phyloP scores from a whole-genome alignment of 495 filamentous ascomycete species.

The Hypomontagnella submonticulosa region DNA sequence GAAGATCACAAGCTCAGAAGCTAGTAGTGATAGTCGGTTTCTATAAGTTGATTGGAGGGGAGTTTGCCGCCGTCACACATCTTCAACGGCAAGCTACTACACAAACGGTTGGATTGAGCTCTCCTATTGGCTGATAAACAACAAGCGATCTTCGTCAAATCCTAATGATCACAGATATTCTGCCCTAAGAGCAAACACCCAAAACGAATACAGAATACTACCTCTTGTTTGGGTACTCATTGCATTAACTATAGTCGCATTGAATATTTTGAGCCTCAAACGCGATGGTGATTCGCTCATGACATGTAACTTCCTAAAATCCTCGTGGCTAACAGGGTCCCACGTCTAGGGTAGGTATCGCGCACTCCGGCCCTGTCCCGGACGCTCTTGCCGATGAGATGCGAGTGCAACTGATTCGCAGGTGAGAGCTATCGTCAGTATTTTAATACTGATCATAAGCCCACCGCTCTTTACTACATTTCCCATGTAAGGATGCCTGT shows the following conservation, averaged over 20 bases:
- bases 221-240: background rate
- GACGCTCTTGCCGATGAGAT: slow-evolving; percentile 1
- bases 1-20: background rate
- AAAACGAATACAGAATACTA: background rate
- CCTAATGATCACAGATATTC: too few species aligned
- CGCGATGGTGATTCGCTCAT: background rate
- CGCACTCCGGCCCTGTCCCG: background rate
- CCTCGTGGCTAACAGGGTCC: too few species aligned
- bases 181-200: background rate
- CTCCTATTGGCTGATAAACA: slow-evolving; percentile 1
- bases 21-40: slow-evolving; percentile 1
- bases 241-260: too few species aligned
- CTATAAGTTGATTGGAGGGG: slow-evolving; percentile 6
- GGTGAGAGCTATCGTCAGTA: background rate
- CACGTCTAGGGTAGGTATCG: too few species aligned
- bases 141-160: too few species aligned
- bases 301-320: too few species aligned
- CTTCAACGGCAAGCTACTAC: background rate
- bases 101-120: background rate
- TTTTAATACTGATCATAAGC: background rate
- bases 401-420: background rate
- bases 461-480: slow-evolving; percentile 1
- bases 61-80: slow-evolving; percentile 6
- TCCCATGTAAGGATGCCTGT: background rate
- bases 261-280: background rate